phyloP scores from a whole-genome alignment of 2,329 filamentous ascomycete species.

The Fusarium brevicatenulatum region DNA sequence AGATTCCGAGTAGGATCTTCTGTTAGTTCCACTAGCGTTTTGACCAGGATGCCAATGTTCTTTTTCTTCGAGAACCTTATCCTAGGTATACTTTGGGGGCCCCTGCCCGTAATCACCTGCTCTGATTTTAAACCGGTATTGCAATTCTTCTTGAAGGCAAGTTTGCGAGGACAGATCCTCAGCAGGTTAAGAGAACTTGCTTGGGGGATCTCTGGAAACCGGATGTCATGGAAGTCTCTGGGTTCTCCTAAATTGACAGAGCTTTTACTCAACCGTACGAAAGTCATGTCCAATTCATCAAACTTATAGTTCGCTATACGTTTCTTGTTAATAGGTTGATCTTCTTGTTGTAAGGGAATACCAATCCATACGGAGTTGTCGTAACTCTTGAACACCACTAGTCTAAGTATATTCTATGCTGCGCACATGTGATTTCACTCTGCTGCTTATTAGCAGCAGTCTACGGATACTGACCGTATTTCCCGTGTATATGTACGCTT shows the following conservation, averaged over 20 bases:
- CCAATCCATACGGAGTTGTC: not conserved
- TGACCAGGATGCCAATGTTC: slow-evolving; percentile 18
- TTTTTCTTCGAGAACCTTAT: slow-evolving; percentile 37
- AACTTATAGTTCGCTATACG: not conserved
- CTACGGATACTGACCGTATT: not conserved
- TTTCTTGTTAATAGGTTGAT: too few relatives aligned
- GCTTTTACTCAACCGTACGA: not conserved
- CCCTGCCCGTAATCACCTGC: slow-evolving; percentile 13
- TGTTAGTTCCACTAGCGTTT: slow-evolving; percentile 12
- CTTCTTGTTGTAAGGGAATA: not conserved
- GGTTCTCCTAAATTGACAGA: not conserved
- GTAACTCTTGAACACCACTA: not conserved
- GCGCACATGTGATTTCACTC: slow-evolving; percentile 1
- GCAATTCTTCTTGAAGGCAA: slow-evolving; percentile 1
- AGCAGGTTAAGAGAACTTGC: not conserved
- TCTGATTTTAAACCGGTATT: not conserved
- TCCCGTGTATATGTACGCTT: slow-evolving; percentile 1
- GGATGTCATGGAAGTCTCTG: not conserved
- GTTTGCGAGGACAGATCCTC: not conserved
- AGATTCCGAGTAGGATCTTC: slow-evolving; percentile 6
- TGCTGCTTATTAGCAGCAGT: not conserved
- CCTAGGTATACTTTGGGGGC: not conserved
- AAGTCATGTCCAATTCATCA: not conserved
- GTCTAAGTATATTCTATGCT: not conserved
- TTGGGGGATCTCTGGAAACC: not conserved